phyloP scores from a whole-genome alignment of 202 grass and related monocot species.

The Carex sylvatica region DNA sequence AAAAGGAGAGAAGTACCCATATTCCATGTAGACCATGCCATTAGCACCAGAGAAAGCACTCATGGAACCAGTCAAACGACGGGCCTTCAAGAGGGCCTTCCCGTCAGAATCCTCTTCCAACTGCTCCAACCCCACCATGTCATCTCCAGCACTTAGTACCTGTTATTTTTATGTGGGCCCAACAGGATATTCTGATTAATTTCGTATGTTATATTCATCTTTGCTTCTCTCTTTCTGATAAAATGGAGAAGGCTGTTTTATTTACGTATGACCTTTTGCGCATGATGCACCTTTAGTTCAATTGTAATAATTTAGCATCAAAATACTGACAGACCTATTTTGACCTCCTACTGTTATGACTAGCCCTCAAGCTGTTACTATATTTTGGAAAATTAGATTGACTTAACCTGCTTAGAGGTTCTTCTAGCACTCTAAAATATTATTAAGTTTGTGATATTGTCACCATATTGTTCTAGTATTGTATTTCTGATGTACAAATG shows the following conservation, averaged over 20 bases:
- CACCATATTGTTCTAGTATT: not conserved
- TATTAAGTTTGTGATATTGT: not conserved
- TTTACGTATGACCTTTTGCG: too few relatives aligned
- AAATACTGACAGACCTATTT: not conserved
- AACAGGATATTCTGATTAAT: not conserved
- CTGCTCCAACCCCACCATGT: conserved; percentile 82
- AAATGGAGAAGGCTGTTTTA: not conserved
- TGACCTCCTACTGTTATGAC: not conserved
- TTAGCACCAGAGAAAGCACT: conserved; percentile 66
- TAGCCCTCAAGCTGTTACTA: not conserved
- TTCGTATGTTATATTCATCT: not conserved
- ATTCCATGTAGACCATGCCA: conserved; percentile 89
- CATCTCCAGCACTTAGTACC: conserved; percentile 81
- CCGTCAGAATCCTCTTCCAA: conserved; percentile 93
- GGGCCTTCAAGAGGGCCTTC: conserved; percentile 64
- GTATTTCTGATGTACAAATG: not conserved
- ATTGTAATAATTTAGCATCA: not conserved
- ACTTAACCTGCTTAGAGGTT: not conserved
- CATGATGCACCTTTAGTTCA: not conserved
- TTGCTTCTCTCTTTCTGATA: not conserved
- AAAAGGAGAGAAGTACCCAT: conserved; percentile 45
- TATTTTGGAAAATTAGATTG: not conserved
- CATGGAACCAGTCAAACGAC: conserved; percentile 66
- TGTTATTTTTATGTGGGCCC: conserved; percentile 1
- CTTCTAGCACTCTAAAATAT: not conserved